Conservation (phyloP, 106 monocot species). For the Iris macrosiphon region DNA sequence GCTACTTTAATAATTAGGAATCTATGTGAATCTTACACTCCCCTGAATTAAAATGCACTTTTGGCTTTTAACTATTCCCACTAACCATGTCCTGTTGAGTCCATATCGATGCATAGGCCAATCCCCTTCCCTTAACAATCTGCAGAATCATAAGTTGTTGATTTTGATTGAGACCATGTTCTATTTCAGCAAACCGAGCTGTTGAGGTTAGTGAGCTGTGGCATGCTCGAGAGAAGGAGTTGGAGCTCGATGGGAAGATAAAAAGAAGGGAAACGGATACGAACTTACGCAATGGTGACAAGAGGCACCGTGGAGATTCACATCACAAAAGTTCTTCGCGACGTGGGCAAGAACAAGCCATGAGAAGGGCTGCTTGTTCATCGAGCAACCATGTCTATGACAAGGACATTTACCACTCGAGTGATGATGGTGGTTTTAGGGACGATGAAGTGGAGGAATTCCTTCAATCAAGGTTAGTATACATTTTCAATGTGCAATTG, state of each 20-base stretch:
- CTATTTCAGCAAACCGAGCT: slow-evolving; percentile 55
- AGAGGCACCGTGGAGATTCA: slow-evolving; percentile 10
- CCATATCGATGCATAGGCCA: too few species aligned
- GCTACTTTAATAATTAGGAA: too few species aligned
- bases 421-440: slow-evolving; percentile 36
- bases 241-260: slow-evolving; percentile 47
- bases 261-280: slow-evolving; percentile 6
- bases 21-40: too few species aligned
- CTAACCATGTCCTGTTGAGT: too few species aligned
- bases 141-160: too few species aligned
- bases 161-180: too few species aligned
- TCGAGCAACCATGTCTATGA: slow-evolving; percentile 16
- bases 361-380: slow-evolving; percentile 7
- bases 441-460: slow-evolving; percentile 77
- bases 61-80: too few species aligned
- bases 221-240: slow-evolving; percentile 70
- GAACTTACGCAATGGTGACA: slow-evolving; percentile 13
- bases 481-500: too few species aligned
- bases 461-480: slow-evolving; percentile 67
- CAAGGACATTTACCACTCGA: slow-evolving; percentile 13
- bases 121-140: too few species aligned
- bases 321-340: slow-evolving; percentile 15
- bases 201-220: slow-evolving; percentile 76
- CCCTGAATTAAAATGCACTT: too few species aligned
- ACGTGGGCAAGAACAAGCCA: slow-evolving; percentile 8